Conservation (phyloP, 306 rosid genomes). For the Pachyrhizus erosus region DNA sequence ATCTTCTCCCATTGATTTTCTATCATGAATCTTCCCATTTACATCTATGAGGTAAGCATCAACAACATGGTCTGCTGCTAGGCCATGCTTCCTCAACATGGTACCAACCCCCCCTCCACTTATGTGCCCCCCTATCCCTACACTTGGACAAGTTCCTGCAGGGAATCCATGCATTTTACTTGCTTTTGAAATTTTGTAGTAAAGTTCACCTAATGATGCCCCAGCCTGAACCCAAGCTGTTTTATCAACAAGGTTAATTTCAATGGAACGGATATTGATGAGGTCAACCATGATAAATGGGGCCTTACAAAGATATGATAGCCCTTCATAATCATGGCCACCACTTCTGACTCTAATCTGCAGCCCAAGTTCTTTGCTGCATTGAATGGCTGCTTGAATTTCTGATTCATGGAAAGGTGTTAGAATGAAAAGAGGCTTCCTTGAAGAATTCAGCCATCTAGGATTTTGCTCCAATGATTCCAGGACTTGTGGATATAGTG, state of each 20-base stretch:
- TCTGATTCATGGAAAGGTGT: constrained; percentile 58
- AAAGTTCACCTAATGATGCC: constrained; percentile 65
- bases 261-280: constrained; percentile 37
- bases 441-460: constrained; percentile 57
- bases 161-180: constrained; percentile 57
- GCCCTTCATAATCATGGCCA: constrained; percentile 67
- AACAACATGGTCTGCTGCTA: constrained; percentile 60
- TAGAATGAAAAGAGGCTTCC: constrained; percentile 53
- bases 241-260: constrained; percentile 47
- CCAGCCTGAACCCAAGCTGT: constrained; percentile 72
- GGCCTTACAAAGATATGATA: constrained; percentile 46
- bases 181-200: constrained; percentile 51
- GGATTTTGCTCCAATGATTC: constrained; percentile 59
- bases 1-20: constrained; percentile 64
- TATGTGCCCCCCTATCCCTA: constrained; percentile 67
- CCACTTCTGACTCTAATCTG: constrained; percentile 63
- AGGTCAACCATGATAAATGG: constrained; percentile 58
- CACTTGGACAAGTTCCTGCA: constrained; percentile 59
- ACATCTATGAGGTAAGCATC: constrained; percentile 61
- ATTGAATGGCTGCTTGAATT: constrained; percentile 53
- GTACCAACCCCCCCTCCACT: constrained; percentile 63
- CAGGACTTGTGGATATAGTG: constrained; percentile 39
- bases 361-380: constrained; percentile 50
- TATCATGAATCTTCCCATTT: constrained; percentile 52
- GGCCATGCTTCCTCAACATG: constrained; percentile 59